Base-by-base conservation (phyloP, 805 yeast genomes). In the Teunomyces barrocoloradensis region DNA sequence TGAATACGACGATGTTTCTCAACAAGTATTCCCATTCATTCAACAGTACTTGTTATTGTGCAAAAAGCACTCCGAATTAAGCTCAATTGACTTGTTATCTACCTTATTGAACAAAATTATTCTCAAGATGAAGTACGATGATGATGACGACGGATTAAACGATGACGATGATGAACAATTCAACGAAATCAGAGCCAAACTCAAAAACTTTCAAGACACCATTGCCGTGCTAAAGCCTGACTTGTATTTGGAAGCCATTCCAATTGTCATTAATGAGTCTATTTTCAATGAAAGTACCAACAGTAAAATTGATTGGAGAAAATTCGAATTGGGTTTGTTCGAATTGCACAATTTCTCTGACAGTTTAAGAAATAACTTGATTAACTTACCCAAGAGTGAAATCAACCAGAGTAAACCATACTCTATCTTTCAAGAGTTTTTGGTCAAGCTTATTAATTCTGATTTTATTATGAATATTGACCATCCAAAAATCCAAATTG, bases 1-100 rank as follows among this genome's bases (percentile, higher is more conserved):
- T 63, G 96, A 85, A 53, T 90, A 85, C 60, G 98, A 94, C 64
- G 97, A 94, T 55, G 85, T 92, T 11, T 81, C 95, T 1, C 74
- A 78, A 33, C 96, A 89, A 63, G 86, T 89, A 5, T 86, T 92
- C 59, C 85, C 94, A 6, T 87, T 89, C 57, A 71, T 94, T 40
- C 80, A 87, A 33, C 87, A 82, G 44, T 90, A 84, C 61, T 71
- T 94, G 51, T 68, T 87, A 9, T 77, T 85, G 38, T 69, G 90
- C 54, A 88, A 82, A 68, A 89, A 81, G 60, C 71, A 69, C 49
- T 65, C 71, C 10, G 57, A 55, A 6, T 58, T 70, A 39, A 54
- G 58, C 40, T 58, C 68, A 9, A 45, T 57, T 65, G 82, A 82
- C 44, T 69, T 90, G 38, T 67, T 90, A 48, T 71, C 83, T 3